Evolutionary conservation across 2,329 filamentous ascomycete genomes (phyloP), one percentile per base, ranked within the genome.

Genomic region (Xenosphaeropsis pyriputrescens): DNA sequence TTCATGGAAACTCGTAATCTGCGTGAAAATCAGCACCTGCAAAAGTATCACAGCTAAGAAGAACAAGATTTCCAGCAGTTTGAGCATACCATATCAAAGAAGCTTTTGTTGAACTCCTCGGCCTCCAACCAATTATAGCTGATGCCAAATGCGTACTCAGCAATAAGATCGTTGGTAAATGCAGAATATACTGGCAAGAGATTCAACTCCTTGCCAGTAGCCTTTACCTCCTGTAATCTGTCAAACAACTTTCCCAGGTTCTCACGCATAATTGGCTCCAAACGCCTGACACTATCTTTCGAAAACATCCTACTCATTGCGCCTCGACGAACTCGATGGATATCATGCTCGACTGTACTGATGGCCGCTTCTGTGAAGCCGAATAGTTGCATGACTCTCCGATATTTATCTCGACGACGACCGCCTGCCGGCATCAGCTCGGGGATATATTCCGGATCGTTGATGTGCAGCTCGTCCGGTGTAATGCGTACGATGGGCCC

Each of bases 121-220:
- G 35, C 35, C 17, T 54, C 55, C 2, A 58, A 37, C 9, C 50
- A 44, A 29, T 57, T 43, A 38, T 54, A 53, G 30, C 44, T 48
- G 7, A 47, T 37, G 7, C 42, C 51, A 32, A 57, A 57, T 1
- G 50, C 47, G 39, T 54, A 56, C n/a, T 56, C 48, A 6, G 50
- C 49, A 22, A 53, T 51, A 15, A 56, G 42, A 39, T 56, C 53
- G 11, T 50, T 43, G 0, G 47, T 50, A 9, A 57, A 39, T 11
- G 50, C 44, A 29, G 50, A 46, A 37, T 50, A 52, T 16, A 40
- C 47, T 35, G 50, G 46, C 36, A 51, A 45, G 12, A 52, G 36
- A 39, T 55, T 48, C 18, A 41, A 15, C 12, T 19, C 18, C n/a
- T 30, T 22, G 13, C 17, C 22, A 4, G 15, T 18, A 19, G 15